phyloP scores from a whole-genome alignment of 2,329 filamentous ascomycete genomes.

The Phaeosphaeriaceae sp. region DNA sequence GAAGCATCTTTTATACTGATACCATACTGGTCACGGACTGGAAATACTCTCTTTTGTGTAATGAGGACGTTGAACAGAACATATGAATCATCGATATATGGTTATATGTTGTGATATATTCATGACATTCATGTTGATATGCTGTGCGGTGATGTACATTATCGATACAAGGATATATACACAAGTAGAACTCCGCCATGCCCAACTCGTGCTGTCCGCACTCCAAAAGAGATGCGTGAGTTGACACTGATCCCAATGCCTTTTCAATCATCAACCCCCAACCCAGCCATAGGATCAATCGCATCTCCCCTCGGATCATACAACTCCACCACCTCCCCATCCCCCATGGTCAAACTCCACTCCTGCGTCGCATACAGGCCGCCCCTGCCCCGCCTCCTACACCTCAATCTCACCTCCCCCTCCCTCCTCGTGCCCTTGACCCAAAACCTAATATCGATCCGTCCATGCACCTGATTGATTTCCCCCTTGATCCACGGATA shows the following conservation, averaged over 20 bases:
- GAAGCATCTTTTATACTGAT: not conserved
- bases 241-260: not conserved
- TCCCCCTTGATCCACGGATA: constrained; percentile 64
- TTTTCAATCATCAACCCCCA: constrained; percentile 28
- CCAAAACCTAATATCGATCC: constrained; percentile 85
- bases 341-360: constrained; percentile 81
- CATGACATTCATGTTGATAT: constrained; percentile 4
- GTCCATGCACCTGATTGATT: constrained; percentile 92
- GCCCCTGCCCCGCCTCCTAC: constrained; percentile 72
- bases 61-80: not conserved
- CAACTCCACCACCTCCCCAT: constrained; percentile 75
- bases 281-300: constrained; percentile 68
- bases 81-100: not conserved
- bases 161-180: not conserved
- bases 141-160: constrained; percentile 16
- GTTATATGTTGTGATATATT: not conserved
- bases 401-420: constrained; percentile 82
- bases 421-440: constrained; percentile 79
- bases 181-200: too few relatives aligned
- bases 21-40: not conserved
- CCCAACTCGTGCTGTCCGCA: too few relatives aligned
- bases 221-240: too few relatives aligned
- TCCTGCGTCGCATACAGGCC: constrained; percentile 85
- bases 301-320: constrained; percentile 66
- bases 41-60: not conserved